Percentiles rank a stretch among this genome's conserved stretches.
These are phyloP conservation scores for Penicillium roqueforti DNA, from an alignment of 495 filamentous ascomycete species.

Conservation along the genomic window DNA sequence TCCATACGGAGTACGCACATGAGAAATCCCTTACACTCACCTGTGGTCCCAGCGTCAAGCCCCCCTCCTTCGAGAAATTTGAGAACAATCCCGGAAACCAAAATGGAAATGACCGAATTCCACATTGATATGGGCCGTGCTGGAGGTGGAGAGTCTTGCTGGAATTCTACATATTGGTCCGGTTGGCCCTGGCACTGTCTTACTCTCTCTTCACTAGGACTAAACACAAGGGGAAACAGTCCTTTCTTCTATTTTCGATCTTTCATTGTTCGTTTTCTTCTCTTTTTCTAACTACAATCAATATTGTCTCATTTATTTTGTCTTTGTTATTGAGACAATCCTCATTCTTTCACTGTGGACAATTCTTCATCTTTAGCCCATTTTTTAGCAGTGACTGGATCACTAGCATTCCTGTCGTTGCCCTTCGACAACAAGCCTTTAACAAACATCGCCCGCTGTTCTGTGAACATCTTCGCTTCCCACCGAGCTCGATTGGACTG, in stretches of 20 bases:
- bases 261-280: constrained; percentile 16
- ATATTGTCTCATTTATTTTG: constrained; percentile 14
- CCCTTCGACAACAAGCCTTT: constrained; percentile 22
- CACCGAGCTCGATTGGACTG: constrained; percentile 7
- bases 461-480: constrained; percentile 16
- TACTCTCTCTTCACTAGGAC: constrained; percentile 13
- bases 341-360: constrained; percentile 18
- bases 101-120: not conserved
- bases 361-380: constrained; percentile 14
- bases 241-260: constrained; percentile 11
- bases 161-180: constrained; percentile 14
- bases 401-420: constrained; percentile 45
- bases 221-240: constrained; percentile 12
- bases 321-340: constrained; percentile 24
- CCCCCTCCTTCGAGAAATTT: not conserved
- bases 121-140: constrained; percentile 1
- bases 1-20: not conserved
- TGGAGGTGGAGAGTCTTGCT: constrained; percentile 9
- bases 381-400: constrained; percentile 27
- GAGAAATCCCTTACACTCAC: not conserved
- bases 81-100: not conserved
- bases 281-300: constrained; percentile 1
- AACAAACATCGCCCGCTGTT: constrained; percentile 5
- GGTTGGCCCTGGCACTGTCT: constrained; percentile 14
- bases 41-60: not conserved